phyloP scores from a whole-genome alignment of 2,329 filamentous ascomycete genomes.

The Thielaviopsis euricoi region DNA sequence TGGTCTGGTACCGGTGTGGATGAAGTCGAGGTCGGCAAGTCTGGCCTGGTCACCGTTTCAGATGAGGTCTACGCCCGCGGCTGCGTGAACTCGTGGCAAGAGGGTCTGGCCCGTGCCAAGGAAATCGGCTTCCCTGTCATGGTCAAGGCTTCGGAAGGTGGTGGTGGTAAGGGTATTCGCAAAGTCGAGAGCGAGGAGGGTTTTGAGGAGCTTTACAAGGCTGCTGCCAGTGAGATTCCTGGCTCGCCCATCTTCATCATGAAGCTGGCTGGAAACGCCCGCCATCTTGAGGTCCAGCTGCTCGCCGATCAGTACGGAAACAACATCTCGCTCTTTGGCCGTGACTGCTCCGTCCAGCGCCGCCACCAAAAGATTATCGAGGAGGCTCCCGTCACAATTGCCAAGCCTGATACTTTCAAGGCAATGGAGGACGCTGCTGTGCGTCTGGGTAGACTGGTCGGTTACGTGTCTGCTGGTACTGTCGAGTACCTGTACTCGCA shows the following conservation, averaged over 20 bases:
- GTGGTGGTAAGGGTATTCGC: conserved; percentile 97
- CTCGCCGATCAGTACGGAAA: conserved; percentile 98
- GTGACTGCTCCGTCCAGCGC: conserved; percentile 96
- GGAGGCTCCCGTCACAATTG: conserved; percentile 94
- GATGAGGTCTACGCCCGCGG: conserved; percentile 78
- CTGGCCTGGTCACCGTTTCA: conserved; percentile 82
- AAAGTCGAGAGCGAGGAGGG: conserved; percentile 76
- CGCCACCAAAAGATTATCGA: conserved; percentile 99
- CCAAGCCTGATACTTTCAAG: conserved; percentile 74
- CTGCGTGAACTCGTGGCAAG: conserved; percentile 76
- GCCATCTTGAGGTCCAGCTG: conserved; percentile 93
- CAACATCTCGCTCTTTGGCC: conserved; percentile 96
- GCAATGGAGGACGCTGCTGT: conserved; percentile 96
- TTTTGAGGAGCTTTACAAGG: conserved; percentile 81
- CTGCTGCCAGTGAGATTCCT: conserved; percentile 90
- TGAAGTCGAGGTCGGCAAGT: conserved; percentile 57
- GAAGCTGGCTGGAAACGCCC: conserved; percentile 92
- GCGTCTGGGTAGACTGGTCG: conserved; percentile 80
- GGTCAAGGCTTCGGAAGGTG: conserved; percentile 99
- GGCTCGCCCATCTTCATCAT: conserved; percentile 99
- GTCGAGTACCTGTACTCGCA: conserved; percentile 99
- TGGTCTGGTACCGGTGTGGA: conserved; percentile 94
- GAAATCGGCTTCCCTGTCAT: conserved; percentile 97
- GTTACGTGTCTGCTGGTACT: conserved; percentile 96
- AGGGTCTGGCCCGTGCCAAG: conserved; percentile 72